These are phyloP conservation scores for Arthroderma sp. DNA, from an alignment of 2,329 filamentous ascomycete genomes.

Conservation along the genomic window DNA sequence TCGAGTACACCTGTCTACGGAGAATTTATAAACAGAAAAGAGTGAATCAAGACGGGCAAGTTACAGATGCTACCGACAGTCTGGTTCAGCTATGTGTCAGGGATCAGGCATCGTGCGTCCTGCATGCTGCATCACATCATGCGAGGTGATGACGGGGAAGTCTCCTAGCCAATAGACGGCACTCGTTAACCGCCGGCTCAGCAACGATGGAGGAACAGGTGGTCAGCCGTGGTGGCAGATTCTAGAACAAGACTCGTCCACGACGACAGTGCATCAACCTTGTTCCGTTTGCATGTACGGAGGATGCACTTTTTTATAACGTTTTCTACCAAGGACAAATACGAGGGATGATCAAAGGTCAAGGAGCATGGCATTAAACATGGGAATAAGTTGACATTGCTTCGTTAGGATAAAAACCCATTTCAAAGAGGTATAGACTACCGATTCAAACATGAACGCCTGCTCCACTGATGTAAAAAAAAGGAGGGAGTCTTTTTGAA, in stretches of 20 bases:
- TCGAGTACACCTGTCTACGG: too few species aligned
- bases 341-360: not conserved
- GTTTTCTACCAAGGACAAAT: not conserved
- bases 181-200: not conserved
- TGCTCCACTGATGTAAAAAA: not conserved
- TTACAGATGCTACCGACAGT: not conserved
- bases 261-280: not conserved
- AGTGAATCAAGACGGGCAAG: too few species aligned
- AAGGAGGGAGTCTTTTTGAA: not conserved
- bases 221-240: not conserved
- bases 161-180: not conserved
- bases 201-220: not conserved
- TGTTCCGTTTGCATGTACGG: not conserved
- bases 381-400: not conserved
- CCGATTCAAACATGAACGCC: not conserved
- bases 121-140: not conserved
- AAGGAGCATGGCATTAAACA: not conserved
- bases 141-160: not conserved
- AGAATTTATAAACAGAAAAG: too few species aligned
- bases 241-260: conserved; percentile 1
- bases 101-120: not conserved
- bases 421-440: not conserved
- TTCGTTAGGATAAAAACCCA: conserved; percentile 1
- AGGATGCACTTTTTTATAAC: not conserved
- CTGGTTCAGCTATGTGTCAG: not conserved